These are phyloP conservation scores for Vickermania ingenoplastis DNA, from an alignment of 208 protist genomes.

Conservation along the genomic window DNA sequence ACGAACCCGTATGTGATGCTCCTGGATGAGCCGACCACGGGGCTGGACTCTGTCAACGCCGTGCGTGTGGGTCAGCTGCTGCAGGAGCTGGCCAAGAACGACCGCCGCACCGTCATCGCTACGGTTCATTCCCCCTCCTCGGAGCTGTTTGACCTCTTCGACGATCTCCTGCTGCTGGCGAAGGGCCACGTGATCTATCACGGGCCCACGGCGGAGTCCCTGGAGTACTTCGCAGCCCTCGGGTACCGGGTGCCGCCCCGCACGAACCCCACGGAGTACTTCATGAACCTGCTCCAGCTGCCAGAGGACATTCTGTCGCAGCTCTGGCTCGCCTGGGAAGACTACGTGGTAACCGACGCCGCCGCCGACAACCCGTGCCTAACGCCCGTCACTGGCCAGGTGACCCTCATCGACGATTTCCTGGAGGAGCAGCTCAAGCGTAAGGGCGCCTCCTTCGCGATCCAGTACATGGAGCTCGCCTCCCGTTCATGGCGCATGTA, in stretches of 20 bases:
- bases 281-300: constrained; percentile 80
- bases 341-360: constrained; percentile 56
- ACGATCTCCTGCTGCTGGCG: constrained; percentile 72
- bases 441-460: constrained; percentile 35
- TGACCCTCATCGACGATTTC: constrained; percentile 37
- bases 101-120: constrained; percentile 73
- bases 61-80: constrained; percentile 68
- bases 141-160: constrained; percentile 79
- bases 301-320: constrained; percentile 51
- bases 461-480: constrained; percentile 56
- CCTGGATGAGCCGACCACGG: constrained; percentile 85
- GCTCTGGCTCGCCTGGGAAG: constrained; percentile 59
- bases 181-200: constrained; percentile 75
- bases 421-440: constrained; percentile 51
- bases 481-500: constrained; percentile 67
- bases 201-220: constrained; percentile 45
- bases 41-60: constrained; percentile 78
- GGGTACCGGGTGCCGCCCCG: constrained; percentile 30
- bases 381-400: constrained; percentile 33
- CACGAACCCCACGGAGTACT: constrained; percentile 79
- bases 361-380: constrained; percentile 42
- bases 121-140: constrained; percentile 79
- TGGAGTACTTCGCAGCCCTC: constrained; percentile 38
- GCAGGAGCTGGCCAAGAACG: constrained; percentile 68
- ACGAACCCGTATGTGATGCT: constrained; percentile 80